Evolutionary conservation across 2,329 filamentous ascomycete genomes (phyloP), one percentile per base, ranked within the genome.

Genomic region (Talaromyces rugulosus): DNA sequence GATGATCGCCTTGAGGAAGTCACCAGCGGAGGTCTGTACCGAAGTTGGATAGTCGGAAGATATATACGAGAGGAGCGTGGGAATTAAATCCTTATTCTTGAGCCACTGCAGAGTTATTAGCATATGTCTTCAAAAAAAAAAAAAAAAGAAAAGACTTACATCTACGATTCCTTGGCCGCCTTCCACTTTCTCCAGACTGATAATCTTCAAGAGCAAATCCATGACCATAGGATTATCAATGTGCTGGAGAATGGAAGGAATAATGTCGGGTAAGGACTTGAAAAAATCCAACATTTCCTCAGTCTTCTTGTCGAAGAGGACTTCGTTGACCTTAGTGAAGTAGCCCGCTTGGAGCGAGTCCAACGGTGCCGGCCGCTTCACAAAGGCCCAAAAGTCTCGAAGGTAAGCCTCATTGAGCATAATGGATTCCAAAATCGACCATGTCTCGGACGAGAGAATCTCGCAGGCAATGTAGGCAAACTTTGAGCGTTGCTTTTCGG

Each of bases 151-250:
- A 11, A 56, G 51, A 77, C 87, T 76, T 82, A 93, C 91, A 82
- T 98, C 95, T 62, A 98, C 92, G 70, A 96, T 92, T 59, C 94
- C 95, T 72, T 93, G 89, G 4, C 93, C 94, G 56, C 89, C 91
- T 67, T 98, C 94, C 36, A 88, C 90, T 71, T 96, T 94, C 75
- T 99, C 95, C 63, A 99, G 82, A 68, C 92, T 96, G 71, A 99
- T 96, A 63, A 98, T 97, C 77, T 98, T 98, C 66, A 99, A 83
- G 58, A 99, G 79, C 23, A 99, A 81, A 74, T 99, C 95, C 95
- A 99, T 99, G 44, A 99, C 89, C 89, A 97, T 96, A 0, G 95
- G 94, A 69, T 92, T 96, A 74, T 99, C 95, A 36, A 99, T 92
- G 75, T 99, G 95, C 70, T 90, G 89, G 62, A 99, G 83, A 80